phyloP scores from a whole-genome alignment of 495 filamentous ascomycete genomes.

The Aspergillus affinis region DNA sequence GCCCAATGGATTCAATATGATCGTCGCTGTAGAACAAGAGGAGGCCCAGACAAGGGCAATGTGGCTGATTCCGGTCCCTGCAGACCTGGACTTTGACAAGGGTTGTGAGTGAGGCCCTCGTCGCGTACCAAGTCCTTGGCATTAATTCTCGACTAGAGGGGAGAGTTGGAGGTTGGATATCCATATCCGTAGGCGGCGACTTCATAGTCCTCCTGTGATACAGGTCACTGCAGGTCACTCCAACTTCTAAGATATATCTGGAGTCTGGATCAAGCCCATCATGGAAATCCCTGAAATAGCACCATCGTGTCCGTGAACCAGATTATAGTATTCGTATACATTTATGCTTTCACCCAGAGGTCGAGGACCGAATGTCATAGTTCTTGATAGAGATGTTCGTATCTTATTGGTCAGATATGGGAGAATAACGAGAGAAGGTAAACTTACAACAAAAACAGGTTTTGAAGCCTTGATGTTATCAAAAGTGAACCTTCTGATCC shows the following conservation, averaged over 20 bases:
- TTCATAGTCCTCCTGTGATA: not conserved
- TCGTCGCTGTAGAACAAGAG: constrained; percentile 1
- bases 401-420: too few relatives aligned
- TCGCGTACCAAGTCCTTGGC: constrained; percentile 6
- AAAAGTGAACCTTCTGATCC: not conserved
- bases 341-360: too few relatives aligned
- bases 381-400: too few relatives aligned
- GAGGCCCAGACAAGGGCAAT: constrained; percentile 7
- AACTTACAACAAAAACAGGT: constrained; percentile 2
- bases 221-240: constrained; percentile 2
- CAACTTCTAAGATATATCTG: too few relatives aligned
- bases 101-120: not conserved
- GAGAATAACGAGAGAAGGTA: not conserved
- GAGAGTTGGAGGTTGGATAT: too few relatives aligned
- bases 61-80: not conserved
- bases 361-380: too few relatives aligned
- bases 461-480: too few relatives aligned
- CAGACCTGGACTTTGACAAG: constrained; percentile 5
- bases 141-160: not conserved
- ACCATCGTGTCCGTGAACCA: constrained; percentile 2
- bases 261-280: constrained; percentile 5
- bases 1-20: too few relatives aligned
- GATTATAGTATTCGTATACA: too few relatives aligned
- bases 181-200: too few relatives aligned
- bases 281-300: constrained; percentile 9